Base-by-base conservation (phyloP, 768 basidiomycete genomes). In the Pleurotus salmoneostramineus region DNA sequence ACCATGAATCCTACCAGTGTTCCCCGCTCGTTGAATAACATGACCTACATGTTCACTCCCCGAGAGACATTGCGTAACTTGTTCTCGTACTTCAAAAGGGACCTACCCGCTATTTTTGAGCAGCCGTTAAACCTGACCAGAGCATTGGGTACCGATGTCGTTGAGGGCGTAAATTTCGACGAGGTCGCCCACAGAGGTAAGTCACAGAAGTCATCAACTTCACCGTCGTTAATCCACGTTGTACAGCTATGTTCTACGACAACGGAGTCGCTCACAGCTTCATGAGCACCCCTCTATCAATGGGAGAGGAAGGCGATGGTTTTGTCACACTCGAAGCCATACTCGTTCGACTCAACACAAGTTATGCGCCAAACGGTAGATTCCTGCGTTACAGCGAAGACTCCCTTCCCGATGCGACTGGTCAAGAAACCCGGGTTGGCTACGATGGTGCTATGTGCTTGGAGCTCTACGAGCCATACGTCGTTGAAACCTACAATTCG, bases 11-110 rank as follows among this genome's bases (percentile, higher is more conserved):
- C 12, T 1, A 10, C 5, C 11, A 71, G 70, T 49, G 45, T 69
- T 17, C 62, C 66, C 10, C 57, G 62, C 45, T 63, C 68, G 21
- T 47, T n/a, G 5, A 62, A 57, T n/a, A 59, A 50, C 35, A 62
- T 64, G 48, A 71, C 68, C 0, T 77, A 77, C 63, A 49, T 76
- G 7, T 75, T 74, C 48, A 71, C 72, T 11, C 74, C 74, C 5
- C 67, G 71, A 11, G 63, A 64, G 40, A 69, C 68, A 1, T 60
- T 77, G 15, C 62, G 62, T 6, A 57, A 54, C 0, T 61, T 79
- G 12, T 77, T 77, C 57, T 61, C 63, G 6, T 63, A 67, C 12
- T 74, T 75, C 56, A 60, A 61, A 7, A 65, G 69, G 62, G 64
- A 66, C 17, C 66, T 73, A 27, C 74, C 74, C 4, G 49, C 60